Conservation (phyloP, 768 basidiomycete species). For the Amanita subjunquillea region DNA sequence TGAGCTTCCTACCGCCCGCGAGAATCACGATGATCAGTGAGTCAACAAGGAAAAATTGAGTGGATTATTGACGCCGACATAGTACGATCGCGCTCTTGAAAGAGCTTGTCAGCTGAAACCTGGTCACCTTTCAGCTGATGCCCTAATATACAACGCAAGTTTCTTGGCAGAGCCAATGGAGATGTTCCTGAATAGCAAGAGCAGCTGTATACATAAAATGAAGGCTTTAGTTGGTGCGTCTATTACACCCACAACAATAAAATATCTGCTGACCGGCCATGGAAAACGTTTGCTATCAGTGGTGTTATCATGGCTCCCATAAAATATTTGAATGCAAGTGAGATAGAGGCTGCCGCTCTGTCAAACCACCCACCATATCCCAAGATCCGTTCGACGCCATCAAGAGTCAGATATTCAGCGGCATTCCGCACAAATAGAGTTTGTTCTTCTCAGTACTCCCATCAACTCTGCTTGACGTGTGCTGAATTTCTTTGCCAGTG, state of each 20-base stretch:
- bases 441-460: slow-evolving; percentile 12
- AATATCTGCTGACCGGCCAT: not conserved
- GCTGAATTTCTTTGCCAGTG: slow-evolving; percentile 6
- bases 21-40: slow-evolving; percentile 24
- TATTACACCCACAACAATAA: not conserved
- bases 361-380: slow-evolving; percentile 18
- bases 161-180: slow-evolving; percentile 12
- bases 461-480: not conserved
- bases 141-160: slow-evolving; percentile 17
- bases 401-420: slow-evolving; percentile 16
- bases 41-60: not conserved
- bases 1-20: slow-evolving; percentile 48
- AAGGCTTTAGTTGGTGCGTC: slow-evolving; percentile 21
- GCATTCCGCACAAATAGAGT: slow-evolving; percentile 19
- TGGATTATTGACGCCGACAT: not conserved
- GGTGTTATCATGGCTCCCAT: slow-evolving; percentile 19
- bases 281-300: slow-evolving; percentile 18
- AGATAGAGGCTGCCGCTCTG: slow-evolving; percentile 13
- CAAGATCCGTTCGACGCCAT: slow-evolving; percentile 18
- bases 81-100: slow-evolving; percentile 19
- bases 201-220: slow-evolving; percentile 14
- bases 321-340: slow-evolving; percentile 13
- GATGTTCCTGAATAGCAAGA: slow-evolving; percentile 15
- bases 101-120: slow-evolving; percentile 17
- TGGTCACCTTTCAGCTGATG: slow-evolving; percentile 20